Percentiles rank a stretch among this genome's conserved stretches.
Conservation (phyloP, 768 basidiomycete species). For the Leccinum variicolor region DNA sequence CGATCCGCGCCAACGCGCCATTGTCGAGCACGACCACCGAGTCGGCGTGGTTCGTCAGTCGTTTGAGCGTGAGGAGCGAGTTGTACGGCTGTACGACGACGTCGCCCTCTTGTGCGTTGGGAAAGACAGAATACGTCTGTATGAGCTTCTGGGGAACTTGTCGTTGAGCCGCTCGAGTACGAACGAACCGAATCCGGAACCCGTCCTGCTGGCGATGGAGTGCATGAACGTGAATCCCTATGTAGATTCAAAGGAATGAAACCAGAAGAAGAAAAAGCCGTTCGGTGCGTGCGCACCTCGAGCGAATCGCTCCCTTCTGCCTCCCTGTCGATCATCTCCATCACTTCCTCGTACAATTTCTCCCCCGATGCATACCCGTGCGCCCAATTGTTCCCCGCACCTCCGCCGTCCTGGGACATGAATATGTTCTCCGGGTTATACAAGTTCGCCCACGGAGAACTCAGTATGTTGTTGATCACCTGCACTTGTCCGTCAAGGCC, state of each 20-base stretch:
- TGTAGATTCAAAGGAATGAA: not conserved
- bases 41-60: constrained; percentile 94
- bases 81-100: constrained; percentile 99
- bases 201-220: constrained; percentile 98
- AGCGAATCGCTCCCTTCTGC: constrained; percentile 97
- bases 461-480: constrained; percentile 95
- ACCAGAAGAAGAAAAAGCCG: not conserved
- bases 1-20: constrained; percentile 88
- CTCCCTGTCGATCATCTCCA: constrained; percentile 99
- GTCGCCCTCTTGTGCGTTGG: constrained; percentile 88
- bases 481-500: constrained; percentile 30
- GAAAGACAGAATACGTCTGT: constrained; percentile 98
- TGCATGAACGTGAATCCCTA: constrained; percentile 99
- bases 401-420: constrained; percentile 94
- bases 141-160: constrained; percentile 97
- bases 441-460: constrained; percentile 77
- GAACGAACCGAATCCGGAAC: constrained; percentile 98
- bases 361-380: constrained; percentile 92
- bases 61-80: constrained; percentile 86
- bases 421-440: constrained; percentile 99
- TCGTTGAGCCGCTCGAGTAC: constrained; percentile 94
- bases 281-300: constrained; percentile 56
- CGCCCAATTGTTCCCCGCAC: constrained; percentile 99
- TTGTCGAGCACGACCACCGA: constrained; percentile 98
- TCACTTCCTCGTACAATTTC: constrained; percentile 89